phyloP scores from a whole-genome alignment of 2,329 filamentous ascomycete species.

The Ophiostoma himal-ulmi region DNA sequence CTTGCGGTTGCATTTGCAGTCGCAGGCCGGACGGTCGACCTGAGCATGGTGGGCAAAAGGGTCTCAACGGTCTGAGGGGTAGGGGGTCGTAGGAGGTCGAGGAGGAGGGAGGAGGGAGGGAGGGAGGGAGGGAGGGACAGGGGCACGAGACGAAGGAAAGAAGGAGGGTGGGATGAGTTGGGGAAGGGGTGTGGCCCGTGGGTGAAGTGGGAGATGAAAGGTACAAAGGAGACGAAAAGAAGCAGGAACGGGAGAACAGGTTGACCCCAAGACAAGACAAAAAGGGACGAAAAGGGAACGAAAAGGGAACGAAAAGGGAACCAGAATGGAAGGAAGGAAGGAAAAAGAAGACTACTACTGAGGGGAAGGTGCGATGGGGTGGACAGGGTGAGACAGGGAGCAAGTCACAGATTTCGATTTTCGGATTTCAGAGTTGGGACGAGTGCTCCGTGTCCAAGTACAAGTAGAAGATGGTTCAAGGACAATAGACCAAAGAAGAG shows the following conservation, averaged over 20 bases:
- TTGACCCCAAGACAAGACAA: not conserved
- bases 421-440: not conserved
- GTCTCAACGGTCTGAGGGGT: not conserved
- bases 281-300: not conserved
- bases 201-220: constrained; percentile 6
- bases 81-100: not conserved
- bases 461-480: no score
- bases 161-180: constrained; percentile 7
- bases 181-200: constrained; percentile 14
- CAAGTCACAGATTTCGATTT: not conserved
- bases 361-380: constrained; percentile 1
- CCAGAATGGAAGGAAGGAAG: not conserved
- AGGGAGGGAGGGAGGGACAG: not conserved
- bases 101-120: not conserved
- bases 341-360: not conserved
- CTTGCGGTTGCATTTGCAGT: not conserved
- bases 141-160: constrained; percentile 17
- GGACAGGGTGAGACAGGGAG: not conserved
- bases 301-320: not conserved
- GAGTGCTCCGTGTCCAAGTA: not conserved
- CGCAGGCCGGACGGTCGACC: constrained; percentile 4
- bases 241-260: constrained; percentile 11
- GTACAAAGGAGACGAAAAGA: constrained; percentile 20
- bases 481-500: not conserved
- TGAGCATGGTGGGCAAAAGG: constrained; percentile 12